Base-by-base conservation (phyloP, 2,329 filamentous ascomycete species). In the Diaporthe batatas region DNA sequence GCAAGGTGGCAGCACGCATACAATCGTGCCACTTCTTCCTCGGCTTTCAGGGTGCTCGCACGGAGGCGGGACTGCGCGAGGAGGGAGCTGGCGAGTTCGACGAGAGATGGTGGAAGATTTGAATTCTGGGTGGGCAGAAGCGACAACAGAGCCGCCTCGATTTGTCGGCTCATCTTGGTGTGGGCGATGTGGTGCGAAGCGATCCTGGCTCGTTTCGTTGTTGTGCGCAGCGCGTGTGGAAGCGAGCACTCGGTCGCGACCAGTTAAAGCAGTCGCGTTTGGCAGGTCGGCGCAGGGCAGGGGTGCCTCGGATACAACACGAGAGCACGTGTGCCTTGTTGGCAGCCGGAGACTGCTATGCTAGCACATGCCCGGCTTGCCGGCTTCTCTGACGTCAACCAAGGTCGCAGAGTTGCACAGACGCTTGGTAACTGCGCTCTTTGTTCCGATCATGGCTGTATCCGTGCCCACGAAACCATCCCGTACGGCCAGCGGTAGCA, bases 1-100 rank as follows among this genome's bases (percentile, higher is more conserved):
- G 96, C 96, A 74, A 99, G 89, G 82, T 98, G 92, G 18, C 94
- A 93, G 80, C 95, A 98, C 5, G 92, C 93, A 81, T 96, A 96
- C 6, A 90, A 88, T 25, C 95, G 89, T n/a, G 92, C 94, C 76
- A 96, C 91, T 81, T 98, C 95, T 81, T 98, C 95, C 71, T 97
- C 94, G 3, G 91, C 88, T 80, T 95, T 97, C 69, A 98, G 86
- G 21, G 89, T 92, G 78, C 90, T 91, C 65, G 94, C 94, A 78
- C 91, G 91, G 79, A 91, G 90, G 44, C 94, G 91, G 16, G 94
- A 97, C 81, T 96, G 94, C 2, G 93, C 91, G 57, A 97, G 89
- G 8, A 97, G 85, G 11, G 92, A 94, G 68, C 88, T 86, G 1
- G 94, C 91, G 12, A 95, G 87, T 72, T 93, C 90, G 72, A 94